Evolutionary conservation across 495 filamentous ascomycete genomes (phyloP).

Genomic region (Aspergillus incahuasiensis): DNA sequence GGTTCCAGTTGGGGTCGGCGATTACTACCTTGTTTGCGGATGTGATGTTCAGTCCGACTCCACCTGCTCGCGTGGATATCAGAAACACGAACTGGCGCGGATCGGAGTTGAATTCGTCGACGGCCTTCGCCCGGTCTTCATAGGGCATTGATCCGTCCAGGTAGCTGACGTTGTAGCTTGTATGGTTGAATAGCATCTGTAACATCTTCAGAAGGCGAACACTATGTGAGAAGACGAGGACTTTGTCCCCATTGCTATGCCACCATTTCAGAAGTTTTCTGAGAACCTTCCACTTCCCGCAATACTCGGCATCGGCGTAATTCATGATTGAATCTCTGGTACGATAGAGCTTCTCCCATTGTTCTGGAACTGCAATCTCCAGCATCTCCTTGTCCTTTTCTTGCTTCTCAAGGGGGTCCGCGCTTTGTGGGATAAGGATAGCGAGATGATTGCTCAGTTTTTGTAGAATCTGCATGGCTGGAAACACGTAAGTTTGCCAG

Average conservation of each 20-base stretch:
- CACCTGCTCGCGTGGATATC: conserved; percentile 90
- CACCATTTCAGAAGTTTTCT: conserved; percentile 84
- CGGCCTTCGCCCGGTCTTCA: conserved; percentile 69
- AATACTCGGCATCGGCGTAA: conserved; percentile 86
- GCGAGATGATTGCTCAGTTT: conserved; percentile 92
- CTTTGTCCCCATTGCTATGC: conserved; percentile 87
- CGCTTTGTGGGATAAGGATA: conserved; percentile 70
- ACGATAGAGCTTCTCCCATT: conserved; percentile 71
- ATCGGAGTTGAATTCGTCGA: conserved; percentile 91
- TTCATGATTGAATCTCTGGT: conserved; percentile 74
- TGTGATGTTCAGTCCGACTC: conserved; percentile 90
- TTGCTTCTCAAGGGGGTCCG: conserved; percentile 71
- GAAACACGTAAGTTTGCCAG: conserved; percentile 83
- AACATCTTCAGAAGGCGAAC: conserved; percentile 84
- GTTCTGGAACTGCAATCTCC: conserved; percentile 66
- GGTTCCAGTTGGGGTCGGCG: conserved; percentile 97
- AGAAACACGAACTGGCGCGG: conserved; percentile 89
- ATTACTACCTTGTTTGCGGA: conserved; percentile 98
- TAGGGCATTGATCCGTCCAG: conserved; percentile 85
- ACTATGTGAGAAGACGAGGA: conserved; percentile 87
- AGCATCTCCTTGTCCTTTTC: conserved; percentile 73
- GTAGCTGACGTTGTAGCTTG: conserved; percentile 88
- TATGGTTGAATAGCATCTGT: conserved; percentile 79
- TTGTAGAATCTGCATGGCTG: conserved; percentile 72
- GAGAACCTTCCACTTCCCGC: conserved; percentile 94